Evolutionary conservation across 768 basidiomycete genomes (phyloP).

Genomic region (Baorangia bicolor): DNA sequence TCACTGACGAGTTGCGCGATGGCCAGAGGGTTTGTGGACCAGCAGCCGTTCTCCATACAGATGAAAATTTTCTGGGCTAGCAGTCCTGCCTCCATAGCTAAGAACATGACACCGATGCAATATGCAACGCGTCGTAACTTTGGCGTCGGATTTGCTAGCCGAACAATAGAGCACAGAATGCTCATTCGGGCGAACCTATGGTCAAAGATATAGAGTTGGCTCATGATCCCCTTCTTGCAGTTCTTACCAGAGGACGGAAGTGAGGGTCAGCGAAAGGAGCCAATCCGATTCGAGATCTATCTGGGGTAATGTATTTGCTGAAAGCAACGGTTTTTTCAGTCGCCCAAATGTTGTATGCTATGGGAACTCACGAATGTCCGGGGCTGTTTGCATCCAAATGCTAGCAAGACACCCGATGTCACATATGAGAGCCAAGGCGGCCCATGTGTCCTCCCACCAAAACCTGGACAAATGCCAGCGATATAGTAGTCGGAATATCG

Average conservation of each 20-base stretch:
- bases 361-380: slow-evolving; percentile 8
- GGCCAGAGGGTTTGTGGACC: not conserved
- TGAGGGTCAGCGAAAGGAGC: slow-evolving; percentile 22
- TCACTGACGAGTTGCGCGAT: slow-evolving; percentile 27
- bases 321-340: not conserved
- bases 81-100: slow-evolving; percentile 14
- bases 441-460: slow-evolving; percentile 32
- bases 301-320: not conserved
- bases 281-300: slow-evolving; percentile 5
- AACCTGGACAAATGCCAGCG: slow-evolving; percentile 20
- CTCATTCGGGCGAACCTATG: slow-evolving; percentile 29
- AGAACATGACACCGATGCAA: slow-evolving; percentile 16
- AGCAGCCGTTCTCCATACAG: slow-evolving; percentile 9
- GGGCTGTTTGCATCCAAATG: slow-evolving; percentile 16
- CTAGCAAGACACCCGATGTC: slow-evolving; percentile 20
- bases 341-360: not conserved
- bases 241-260: slow-evolving; percentile 23
- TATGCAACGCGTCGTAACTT: slow-evolving; percentile 13
- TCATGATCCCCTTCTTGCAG: no score
- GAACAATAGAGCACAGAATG: slow-evolving; percentile 26
- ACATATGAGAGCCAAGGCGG: slow-evolving; percentile 21
- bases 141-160: slow-evolving; percentile 16
- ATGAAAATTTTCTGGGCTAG: slow-evolving; percentile 18
- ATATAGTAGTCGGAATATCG: slow-evolving; percentile 19
- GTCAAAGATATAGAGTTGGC: not conserved